Percentiles rank a stretch among this genome's conserved stretches.
Conservation (phyloP, 805 yeast species). For the Ogataea sp. region DNA sequence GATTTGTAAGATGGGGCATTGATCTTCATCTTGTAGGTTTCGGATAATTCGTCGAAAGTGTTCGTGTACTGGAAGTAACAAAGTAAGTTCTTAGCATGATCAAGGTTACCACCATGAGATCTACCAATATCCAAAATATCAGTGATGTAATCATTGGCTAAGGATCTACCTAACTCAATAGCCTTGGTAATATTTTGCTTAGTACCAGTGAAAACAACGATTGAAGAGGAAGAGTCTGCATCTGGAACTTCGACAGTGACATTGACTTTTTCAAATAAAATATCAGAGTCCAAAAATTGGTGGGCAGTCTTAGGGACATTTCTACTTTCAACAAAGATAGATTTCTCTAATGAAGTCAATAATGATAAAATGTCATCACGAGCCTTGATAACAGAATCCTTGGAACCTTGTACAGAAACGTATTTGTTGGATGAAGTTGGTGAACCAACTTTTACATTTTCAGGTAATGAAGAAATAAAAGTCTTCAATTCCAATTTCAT, state of each 20-base stretch:
- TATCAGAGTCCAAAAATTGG: constrained; percentile 53
- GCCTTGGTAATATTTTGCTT: constrained; percentile 50
- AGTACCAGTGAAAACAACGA: constrained; percentile 60
- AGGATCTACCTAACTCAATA: constrained; percentile 47
- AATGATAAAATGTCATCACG: constrained; percentile 41
- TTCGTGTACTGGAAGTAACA: constrained; percentile 52
- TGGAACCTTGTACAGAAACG: constrained; percentile 59
- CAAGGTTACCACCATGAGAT: constrained; percentile 76
- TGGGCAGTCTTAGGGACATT: constrained; percentile 64
- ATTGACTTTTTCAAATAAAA: constrained; percentile 42
- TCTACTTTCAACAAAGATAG: constrained; percentile 45
- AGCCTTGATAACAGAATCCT: constrained; percentile 52
- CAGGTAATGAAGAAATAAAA: constrained; percentile 10
- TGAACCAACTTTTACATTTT: constrained; percentile 19
- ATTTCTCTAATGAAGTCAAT: constrained; percentile 35
- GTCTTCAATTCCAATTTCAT: constrained; percentile 27
- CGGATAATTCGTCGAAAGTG: constrained; percentile 36
- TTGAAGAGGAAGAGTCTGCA: constrained; percentile 29
- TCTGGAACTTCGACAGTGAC: constrained; percentile 53
- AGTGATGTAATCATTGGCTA: constrained; percentile 51
- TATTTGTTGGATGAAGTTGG: constrained; percentile 26
- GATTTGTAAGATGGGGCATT: constrained; percentile 36
- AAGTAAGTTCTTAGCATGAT: constrained; percentile 72
- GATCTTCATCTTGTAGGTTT: constrained; percentile 33
- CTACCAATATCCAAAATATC: constrained; percentile 74